Conservation (phyloP, 768 basidiomycete species). For the Mycena maculata region DNA sequence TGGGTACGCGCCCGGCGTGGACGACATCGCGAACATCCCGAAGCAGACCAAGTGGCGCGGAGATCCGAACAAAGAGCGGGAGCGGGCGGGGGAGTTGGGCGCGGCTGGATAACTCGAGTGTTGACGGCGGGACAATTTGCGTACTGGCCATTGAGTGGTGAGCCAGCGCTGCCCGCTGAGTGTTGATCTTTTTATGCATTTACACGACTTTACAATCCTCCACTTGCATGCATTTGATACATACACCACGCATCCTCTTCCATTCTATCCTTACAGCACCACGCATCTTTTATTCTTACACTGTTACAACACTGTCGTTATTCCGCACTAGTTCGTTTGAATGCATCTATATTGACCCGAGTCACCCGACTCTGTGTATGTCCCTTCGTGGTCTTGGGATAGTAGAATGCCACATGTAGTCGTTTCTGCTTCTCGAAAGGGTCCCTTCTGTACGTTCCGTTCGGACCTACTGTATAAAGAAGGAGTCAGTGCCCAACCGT, state of each 20-base stretch:
- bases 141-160: not conserved
- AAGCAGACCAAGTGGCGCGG: conserved; percentile 38
- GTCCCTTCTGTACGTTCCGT: too few relatives aligned
- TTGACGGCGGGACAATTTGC: not conserved
- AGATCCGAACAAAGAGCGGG: conserved; percentile 37
- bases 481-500: too few relatives aligned
- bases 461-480: too few relatives aligned
- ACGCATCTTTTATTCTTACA: not conserved
- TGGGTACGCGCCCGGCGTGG: conserved; percentile 38
- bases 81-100: conserved; percentile 31
- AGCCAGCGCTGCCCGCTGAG: not conserved
- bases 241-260: not conserved
- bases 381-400: too few relatives aligned
- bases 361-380: too few relatives aligned
- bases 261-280: not conserved
- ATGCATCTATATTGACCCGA: conserved; percentile 6
- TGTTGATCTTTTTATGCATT: not conserved
- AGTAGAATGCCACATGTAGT: too few relatives aligned
- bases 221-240: conserved; percentile 10
- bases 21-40: conserved; percentile 31
- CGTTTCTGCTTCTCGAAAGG: too few relatives aligned
- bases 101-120: conserved; percentile 19
- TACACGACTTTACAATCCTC: conserved; percentile 14
- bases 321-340: conserved; percentile 1
- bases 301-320: not conserved